These are phyloP conservation scores for Magnolia sinica DNA, from an alignment of 164 flowering plant genomes.

Conservation along the genomic window DNA sequence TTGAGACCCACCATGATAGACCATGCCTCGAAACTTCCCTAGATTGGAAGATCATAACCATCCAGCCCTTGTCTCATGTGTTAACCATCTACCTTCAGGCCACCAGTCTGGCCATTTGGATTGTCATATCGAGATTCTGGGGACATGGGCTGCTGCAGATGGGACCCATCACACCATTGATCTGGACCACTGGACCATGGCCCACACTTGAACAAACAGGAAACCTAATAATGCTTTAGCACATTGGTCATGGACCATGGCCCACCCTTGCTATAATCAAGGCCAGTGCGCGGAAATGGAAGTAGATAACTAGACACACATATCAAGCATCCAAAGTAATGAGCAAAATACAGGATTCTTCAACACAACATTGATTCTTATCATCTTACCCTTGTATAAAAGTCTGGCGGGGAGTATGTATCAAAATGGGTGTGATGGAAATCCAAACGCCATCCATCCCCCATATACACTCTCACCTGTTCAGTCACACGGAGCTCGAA, in stretches of 20 bases:
- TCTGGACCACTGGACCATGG: neutral
- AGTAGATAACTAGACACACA: too few relatives aligned
- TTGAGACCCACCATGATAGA: neutral
- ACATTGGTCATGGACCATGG: too few relatives aligned
- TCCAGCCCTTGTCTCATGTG: neutral
- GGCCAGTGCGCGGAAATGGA: neutral
- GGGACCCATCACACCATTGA: neutral
- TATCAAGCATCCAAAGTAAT: neutral
- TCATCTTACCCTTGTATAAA: slow-evolving; percentile 41
- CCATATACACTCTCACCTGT: slow-evolving; percentile 46
- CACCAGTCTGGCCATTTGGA: neutral
- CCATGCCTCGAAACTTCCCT: neutral
- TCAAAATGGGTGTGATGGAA: slow-evolving; percentile 46
- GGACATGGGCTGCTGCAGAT: neutral
- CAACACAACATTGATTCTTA: neutral
- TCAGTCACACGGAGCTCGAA: slow-evolving; percentile 3
- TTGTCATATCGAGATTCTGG: neutral
- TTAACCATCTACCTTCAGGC: neutral
- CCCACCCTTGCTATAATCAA: neutral
- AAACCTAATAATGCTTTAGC: too few relatives aligned
- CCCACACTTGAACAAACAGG: too few relatives aligned
- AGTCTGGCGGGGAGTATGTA: slow-evolving; percentile 53
- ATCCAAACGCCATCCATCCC: slow-evolving; percentile 52
- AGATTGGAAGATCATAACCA: neutral
- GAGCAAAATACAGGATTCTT: neutral